Evolutionary conservation across 2,329 filamentous ascomycete genomes (phyloP), one percentile per base, ranked within the genome.

Genomic region (Botrytis hyacinthi): DNA sequence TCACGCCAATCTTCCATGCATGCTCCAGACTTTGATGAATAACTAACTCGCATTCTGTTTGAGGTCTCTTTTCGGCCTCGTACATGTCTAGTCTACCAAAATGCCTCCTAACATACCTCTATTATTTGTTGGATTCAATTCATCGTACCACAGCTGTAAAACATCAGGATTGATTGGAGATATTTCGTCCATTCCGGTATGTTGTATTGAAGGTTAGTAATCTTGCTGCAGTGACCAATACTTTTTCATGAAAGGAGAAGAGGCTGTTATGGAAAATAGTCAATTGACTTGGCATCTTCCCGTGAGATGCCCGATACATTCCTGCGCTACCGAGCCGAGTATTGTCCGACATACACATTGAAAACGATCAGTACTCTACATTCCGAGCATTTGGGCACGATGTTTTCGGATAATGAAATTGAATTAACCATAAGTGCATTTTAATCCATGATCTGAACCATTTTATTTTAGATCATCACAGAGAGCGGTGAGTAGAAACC

Each of bases 221-320:
- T 18, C 63, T 51, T 12, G 22, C 26, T 51, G 63, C 63, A 51
- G 63, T 20, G 9, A 67, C 63, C 44, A 51, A 67, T 51, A n/a
- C 6, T n/a, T 26, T 35, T 37, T 42, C 10, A 26, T 18, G 29
- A 14, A 46, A 46, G 12, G 26, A 20, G 26, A 29, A 42, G 9
- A 18, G 26, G 61, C 61, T 63, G 61, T 32, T 2, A 10, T 46
- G 42, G 29, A 35, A 35, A 46, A 65, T 26, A 26, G 62, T 26
- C 20, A 66, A 48, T 48, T 66, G 5, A n/a, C 20, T 66, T 66
- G 62, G 32, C 63, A 67, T 67, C 10, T 67, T 67, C 1, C 65
- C 44, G 8, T 29, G 8, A 4, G 46, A 67, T 51, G 14, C 65
- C 46, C 44, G 44, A 67, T n/a, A 40, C 65, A 40, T 67, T 51